Conservation (phyloP, 306 rosid species). For the Carpinus viminea region DNA sequence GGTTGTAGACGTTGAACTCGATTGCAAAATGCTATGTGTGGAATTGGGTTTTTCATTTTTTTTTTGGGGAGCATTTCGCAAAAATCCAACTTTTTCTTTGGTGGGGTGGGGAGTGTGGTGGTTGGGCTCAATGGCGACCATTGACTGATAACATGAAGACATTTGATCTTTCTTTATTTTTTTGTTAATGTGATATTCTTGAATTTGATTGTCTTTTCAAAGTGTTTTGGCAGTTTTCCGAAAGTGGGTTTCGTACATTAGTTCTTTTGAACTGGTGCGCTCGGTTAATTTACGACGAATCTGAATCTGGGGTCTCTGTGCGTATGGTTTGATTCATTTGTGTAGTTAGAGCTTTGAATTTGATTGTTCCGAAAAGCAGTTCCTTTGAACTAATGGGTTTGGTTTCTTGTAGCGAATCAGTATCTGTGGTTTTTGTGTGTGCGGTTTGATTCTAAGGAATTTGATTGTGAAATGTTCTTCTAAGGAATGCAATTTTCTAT, state of each 20-base stretch:
- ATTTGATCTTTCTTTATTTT: neutral
- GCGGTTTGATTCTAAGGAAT: too few relatives aligned
- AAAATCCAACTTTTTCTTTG: neutral
- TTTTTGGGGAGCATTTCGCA: conserved; percentile 5
- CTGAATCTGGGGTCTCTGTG: neutral
- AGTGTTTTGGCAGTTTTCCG: neutral
- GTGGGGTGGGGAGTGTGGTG: neutral
- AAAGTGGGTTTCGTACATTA: neutral
- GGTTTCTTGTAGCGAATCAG: neutral
- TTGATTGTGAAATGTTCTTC: too few relatives aligned
- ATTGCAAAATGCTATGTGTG: conserved; percentile 20
- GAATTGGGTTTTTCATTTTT: conserved; percentile 10
- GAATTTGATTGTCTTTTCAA: neutral
- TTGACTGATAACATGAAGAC: neutral
- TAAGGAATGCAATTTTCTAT: too few relatives aligned
- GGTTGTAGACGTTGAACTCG: neutral
- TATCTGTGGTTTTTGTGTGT: conserved; percentile 2
- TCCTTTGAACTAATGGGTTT: neutral
- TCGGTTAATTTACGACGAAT: neutral
- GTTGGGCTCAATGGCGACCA: neutral
- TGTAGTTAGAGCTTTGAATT: neutral
- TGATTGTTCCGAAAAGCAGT: neutral
- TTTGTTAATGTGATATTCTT: neutral
- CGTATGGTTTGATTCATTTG: neutral
- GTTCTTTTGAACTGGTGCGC: neutral